Conservation (phyloP, 176 grass and related monocot genomes). For the Poa pratensis region DNA sequence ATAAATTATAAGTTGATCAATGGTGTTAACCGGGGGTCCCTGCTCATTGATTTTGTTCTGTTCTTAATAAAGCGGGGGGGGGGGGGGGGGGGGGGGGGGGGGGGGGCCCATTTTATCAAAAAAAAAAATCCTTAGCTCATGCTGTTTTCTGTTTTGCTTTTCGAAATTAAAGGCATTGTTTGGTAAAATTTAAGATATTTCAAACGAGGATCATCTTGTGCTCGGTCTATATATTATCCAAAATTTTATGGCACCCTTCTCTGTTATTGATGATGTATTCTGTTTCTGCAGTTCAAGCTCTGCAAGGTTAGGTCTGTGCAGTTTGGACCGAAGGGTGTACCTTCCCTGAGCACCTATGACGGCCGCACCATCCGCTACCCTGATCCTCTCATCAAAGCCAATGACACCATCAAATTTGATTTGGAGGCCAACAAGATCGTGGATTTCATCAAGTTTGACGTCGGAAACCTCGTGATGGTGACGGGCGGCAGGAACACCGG, state of each 20-base stretch:
- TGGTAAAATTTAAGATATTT: neutral
- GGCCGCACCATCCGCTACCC: conserved; percentile 71
- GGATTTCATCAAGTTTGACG: conserved; percentile 77
- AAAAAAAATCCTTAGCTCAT: neutral
- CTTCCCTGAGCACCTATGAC: conserved; percentile 69
- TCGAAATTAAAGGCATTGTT: neutral
- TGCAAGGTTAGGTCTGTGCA: conserved; percentile 70
- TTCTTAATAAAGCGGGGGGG: no score
- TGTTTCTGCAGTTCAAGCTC: conserved; percentile 56
- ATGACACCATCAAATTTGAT: conserved; percentile 71
- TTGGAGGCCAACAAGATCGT: conserved; percentile 63
- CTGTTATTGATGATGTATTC: neutral
- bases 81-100: no score
- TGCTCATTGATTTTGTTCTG: no score
- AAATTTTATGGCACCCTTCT: neutral
- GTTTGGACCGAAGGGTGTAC: conserved; percentile 68
- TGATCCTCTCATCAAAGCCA: conserved; percentile 70
- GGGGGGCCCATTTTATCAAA: no score
- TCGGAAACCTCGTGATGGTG: conserved; percentile 65
- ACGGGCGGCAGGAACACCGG: conserved; percentile 72
- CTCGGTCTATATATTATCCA: neutral
- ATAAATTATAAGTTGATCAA: no score
- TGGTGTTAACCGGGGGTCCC: no score
- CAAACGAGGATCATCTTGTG: neutral
- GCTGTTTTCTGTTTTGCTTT: conserved; percentile 2